Conservation (phyloP, 192 early-diverging fungal genomes). For the Backusella morwellensis region DNA sequence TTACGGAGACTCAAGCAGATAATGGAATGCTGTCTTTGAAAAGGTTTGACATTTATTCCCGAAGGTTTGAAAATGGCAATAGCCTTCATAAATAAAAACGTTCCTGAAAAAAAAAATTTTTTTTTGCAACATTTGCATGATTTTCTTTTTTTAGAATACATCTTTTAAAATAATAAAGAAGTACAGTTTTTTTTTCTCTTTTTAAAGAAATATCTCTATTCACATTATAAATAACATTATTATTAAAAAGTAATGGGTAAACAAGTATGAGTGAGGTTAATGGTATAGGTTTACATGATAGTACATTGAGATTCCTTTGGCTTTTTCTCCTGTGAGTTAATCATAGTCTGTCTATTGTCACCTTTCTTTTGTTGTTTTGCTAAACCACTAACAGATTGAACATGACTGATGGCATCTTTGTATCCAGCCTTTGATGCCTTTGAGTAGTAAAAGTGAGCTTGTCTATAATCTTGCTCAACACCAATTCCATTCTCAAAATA, state of each 20-base stretch:
- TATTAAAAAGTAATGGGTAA: constrained; percentile 1
- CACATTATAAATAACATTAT: neutral
- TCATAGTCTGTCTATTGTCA: constrained; percentile 1
- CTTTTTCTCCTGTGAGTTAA: neutral
- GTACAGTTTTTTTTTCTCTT: neutral
- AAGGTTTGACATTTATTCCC: neutral
- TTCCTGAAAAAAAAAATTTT: neutral
- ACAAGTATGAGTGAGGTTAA: neutral
- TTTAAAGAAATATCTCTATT: constrained; percentile 7
- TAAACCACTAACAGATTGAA: neutral
- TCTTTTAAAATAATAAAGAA: neutral
- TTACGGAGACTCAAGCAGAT: neutral
- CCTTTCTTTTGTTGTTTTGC: neutral
- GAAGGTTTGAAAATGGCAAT: neutral
- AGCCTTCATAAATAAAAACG: neutral
- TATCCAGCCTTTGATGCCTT: constrained; percentile 23
- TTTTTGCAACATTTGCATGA: neutral
- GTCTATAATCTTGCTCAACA: constrained; percentile 10
- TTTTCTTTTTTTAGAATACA: neutral
- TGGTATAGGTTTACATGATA: neutral
- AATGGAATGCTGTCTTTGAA: neutral
- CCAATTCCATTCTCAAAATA: constrained; percentile 34
- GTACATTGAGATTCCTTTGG: neutral
- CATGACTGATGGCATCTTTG: constrained; percentile 7
- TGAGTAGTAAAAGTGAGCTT: constrained; percentile 18